phyloP scores from a whole-genome alignment of 2,329 filamentous ascomycete genomes.

The Diaporthe capsici region DNA sequence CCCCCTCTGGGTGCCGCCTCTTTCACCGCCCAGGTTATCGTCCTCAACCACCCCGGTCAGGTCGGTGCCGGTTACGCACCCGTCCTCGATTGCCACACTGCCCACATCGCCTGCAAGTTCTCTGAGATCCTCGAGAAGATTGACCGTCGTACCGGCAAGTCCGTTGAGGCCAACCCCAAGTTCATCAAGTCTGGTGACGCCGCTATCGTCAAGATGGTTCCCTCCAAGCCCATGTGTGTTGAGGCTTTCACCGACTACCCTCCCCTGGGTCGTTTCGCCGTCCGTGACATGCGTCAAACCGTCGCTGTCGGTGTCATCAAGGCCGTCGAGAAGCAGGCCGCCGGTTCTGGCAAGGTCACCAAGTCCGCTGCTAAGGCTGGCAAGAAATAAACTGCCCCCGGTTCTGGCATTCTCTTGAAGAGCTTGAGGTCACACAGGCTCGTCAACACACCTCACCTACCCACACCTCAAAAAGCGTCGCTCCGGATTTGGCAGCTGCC shows the following conservation, averaged over 20 bases:
- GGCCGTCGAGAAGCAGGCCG: constrained; percentile 77
- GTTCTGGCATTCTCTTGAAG: constrained; percentile 38
- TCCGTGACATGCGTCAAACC: constrained; percentile 97
- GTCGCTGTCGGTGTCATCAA: constrained; percentile 97
- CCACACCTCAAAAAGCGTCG: constrained; percentile 41
- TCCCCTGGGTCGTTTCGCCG: constrained; percentile 99
- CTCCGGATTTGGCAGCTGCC: constrained; percentile 46
- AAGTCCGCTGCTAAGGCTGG: constrained; percentile 80
- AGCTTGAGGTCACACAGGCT: constrained; percentile 38
- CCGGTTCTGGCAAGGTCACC: constrained; percentile 75
- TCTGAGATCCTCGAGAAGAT: constrained; percentile 99
- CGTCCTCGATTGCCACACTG: constrained; percentile 99
- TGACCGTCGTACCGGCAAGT: constrained; percentile 99
- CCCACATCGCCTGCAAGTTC: constrained; percentile 99
- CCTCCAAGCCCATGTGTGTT: constrained; percentile 99
- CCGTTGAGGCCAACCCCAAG: constrained; percentile 91
- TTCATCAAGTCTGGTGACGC: constrained; percentile 99
- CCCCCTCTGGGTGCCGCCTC: constrained; percentile 88
- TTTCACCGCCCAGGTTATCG: constrained; percentile 99
- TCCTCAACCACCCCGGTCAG: constrained; percentile 99
- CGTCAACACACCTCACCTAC: constrained; percentile 37
- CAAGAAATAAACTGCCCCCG: constrained; percentile 75
- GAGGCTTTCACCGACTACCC: constrained; percentile 99
- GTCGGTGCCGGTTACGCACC: constrained; percentile 99
- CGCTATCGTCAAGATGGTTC: constrained; percentile 99